phyloP scores from a whole-genome alignment of 352 stramenopile genomes.

The Pythium oligandrum region DNA sequence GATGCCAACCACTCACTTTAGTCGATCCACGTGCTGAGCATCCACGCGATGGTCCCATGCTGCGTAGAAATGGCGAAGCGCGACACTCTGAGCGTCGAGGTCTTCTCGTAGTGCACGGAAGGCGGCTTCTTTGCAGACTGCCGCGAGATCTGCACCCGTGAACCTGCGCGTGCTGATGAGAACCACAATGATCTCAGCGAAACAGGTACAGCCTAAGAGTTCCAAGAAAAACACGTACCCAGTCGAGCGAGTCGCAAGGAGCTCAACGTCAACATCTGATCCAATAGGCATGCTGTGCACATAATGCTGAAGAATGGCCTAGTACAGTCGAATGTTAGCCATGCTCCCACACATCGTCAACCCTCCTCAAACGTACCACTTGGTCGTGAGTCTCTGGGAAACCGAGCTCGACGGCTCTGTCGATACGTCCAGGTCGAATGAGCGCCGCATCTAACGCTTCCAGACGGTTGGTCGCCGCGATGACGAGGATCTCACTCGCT shows the following conservation, averaged over 20 bases:
- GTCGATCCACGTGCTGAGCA: neutral
- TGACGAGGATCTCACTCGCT: conserved; percentile 48
- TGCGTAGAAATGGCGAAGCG: conserved; percentile 36
- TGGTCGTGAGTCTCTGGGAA: conserved; percentile 43
- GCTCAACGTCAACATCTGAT: conserved; percentile 42
- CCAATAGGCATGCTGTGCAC: conserved; percentile 66
- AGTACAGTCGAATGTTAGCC: conserved; percentile 2
- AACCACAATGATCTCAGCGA: neutral
- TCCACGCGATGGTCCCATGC: conserved; percentile 37
- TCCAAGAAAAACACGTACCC: conserved; percentile 20
- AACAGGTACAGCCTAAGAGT: no score
- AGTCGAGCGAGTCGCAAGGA: conserved; percentile 30
- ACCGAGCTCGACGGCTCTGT: conserved; percentile 62
- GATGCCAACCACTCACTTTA: neutral
- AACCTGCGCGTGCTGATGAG: conserved; percentile 26
- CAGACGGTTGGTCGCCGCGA: conserved; percentile 71
- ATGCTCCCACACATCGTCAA: neutral
- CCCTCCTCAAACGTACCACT: conserved; percentile 15
- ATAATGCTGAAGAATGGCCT: conserved; percentile 69
- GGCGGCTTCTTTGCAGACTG: conserved; percentile 76
- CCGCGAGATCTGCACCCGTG: conserved; percentile 60
- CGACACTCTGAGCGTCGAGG: conserved; percentile 31
- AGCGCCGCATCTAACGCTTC: conserved; percentile 68
- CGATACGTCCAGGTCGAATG: conserved; percentile 72
- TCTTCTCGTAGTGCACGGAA: conserved; percentile 70